Base-by-base conservation (phyloP, 768 basidiomycete genomes). In the Collybiopsis luxurians region DNA sequence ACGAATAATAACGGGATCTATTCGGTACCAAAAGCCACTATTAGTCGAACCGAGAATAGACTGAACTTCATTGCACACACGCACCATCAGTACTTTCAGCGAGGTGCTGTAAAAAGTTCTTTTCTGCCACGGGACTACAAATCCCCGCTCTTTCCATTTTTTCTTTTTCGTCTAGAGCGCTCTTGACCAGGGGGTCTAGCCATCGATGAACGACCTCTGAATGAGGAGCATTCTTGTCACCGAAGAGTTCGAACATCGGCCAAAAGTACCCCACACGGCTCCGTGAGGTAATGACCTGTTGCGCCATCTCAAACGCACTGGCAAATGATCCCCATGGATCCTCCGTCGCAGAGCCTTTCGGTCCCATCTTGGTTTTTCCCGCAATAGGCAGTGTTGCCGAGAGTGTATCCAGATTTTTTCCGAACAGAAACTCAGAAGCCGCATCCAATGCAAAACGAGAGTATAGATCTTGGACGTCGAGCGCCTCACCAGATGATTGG, bases 391-490 rank as follows among this genome's bases (percentile, higher is more conserved):
- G 75, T 9, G 76, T 65, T 2, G 73, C 76, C 10, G 80, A 81
- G 17, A 89, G 71, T 0, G 87, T 87, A 56, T 85, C 74, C 55
- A 89, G 62, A 63, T 83, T 85, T 54, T 76, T 73, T 7, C 87
- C 88, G 57, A 91, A 89, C 36, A 90, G 73, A 64, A 88, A 89
- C 57, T 88, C 86, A 5, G 86, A 86, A 1, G 87, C 85, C 0
- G 86, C 76, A 65, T 90, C 89, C 39, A 89, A 75, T 12, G 86
- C 81, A 66, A 89, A 87, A 9, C 87, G 81, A 17, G 81, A 69
- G 61, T 78, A 88, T 2, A 90, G 74, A 63, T 89, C 89, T 66
- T 90, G 85, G 1, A 79, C 81, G 58, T 89, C 87, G 62, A 79
- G 2, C 85, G 75, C 55, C 73, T 68, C 43, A 71, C 61, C 4